Evolutionary conservation across 2,329 filamentous ascomycete species (phyloP), one percentile per base, ranked within the genome.

Genomic region (Fusarium avenaceum): DNA sequence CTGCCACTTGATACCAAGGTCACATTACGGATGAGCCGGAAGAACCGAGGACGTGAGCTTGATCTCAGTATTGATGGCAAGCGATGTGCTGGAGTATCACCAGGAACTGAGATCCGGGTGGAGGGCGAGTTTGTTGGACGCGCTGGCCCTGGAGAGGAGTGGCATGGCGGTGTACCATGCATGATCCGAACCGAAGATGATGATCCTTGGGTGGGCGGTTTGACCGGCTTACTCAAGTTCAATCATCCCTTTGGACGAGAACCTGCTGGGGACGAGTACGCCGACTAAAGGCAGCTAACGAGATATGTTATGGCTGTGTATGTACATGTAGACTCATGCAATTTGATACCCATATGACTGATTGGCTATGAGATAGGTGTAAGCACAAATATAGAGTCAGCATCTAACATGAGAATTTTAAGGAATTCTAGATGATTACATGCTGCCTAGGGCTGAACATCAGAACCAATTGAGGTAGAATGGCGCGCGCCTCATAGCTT

Each of bases 191-290:
- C 82, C 3, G 87, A 90, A 66, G 87, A 90, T 45, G 93, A 97
- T 74, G 95, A 98, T 78, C 93, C 95, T 19, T 99, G 96, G 96
- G 95, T 99, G 4, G 95, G 95, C 1, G 95, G 96, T 0, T 80
- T 99, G 75, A 99, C 97, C 76, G 93, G 93, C 11, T 77, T 98
- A 74, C 81, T 99, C 72, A 99, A 99, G 82, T 99, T 98, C 78
- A 99, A 99, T 78, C 93, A 97, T 80, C 94, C 95, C 0, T 98
- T 98, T 83, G 96, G 96, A 28, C 71, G 78, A 61, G 78, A 79
- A 30, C 73, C 76, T 20, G 65, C 71, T 3, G 76, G 71, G 6
- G 76, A 78, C 46, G 76, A 78, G 26, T 72, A 64, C 44, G 40
- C 55, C 5, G 74, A 76, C 45, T 77, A 73, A 69, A 49, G 15